phyloP scores from a whole-genome alignment of 2,329 filamentous ascomycete genomes.

The Xylariomycetidae sp. region DNA sequence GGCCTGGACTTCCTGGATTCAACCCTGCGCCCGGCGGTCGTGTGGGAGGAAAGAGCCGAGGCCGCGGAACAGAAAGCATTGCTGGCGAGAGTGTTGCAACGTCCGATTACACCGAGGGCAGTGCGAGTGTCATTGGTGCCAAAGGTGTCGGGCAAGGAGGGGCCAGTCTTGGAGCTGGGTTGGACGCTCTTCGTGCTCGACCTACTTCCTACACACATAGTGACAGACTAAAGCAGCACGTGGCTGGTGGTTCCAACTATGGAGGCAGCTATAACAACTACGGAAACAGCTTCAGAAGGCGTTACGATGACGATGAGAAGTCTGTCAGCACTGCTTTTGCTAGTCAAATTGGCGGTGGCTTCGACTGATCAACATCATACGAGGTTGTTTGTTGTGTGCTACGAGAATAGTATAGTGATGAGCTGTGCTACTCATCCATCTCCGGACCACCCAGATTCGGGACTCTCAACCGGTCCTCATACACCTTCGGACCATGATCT shows the following conservation, averaged over 20 bases:
- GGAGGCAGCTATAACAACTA: conserved; percentile 63
- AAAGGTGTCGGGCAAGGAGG: conserved; percentile 78
- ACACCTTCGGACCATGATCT: too few species aligned
- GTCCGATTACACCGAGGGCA: conserved; percentile 83
- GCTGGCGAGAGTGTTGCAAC: conserved; percentile 90
- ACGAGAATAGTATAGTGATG: too few species aligned
- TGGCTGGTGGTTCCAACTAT: conserved; percentile 80
- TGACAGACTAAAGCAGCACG: conserved; percentile 81
- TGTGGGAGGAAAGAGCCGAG: conserved; percentile 60
- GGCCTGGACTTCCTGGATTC: conserved; percentile 76
- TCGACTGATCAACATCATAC: too few species aligned
- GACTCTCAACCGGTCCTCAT: too few species aligned
- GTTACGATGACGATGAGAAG: conserved; percentile 87
- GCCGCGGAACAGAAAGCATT: conserved; percentile 68
- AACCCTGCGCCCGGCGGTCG: conserved; percentile 50
- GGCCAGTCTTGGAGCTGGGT: conserved; percentile 77
- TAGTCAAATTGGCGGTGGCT: conserved; percentile 73
- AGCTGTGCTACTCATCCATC: too few species aligned
- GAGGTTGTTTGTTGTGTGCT: too few species aligned
- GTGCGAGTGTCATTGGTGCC: conserved; percentile 69
- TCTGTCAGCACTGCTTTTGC: conserved; percentile 96
- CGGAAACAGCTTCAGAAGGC: conserved; percentile 64
- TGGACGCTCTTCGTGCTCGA: conserved; percentile 66
- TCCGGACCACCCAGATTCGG: too few species aligned
- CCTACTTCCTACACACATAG: conserved; percentile 67